Conservation (phyloP, 2,329 filamentous ascomycete species). For the Diplodia intermedia region DNA sequence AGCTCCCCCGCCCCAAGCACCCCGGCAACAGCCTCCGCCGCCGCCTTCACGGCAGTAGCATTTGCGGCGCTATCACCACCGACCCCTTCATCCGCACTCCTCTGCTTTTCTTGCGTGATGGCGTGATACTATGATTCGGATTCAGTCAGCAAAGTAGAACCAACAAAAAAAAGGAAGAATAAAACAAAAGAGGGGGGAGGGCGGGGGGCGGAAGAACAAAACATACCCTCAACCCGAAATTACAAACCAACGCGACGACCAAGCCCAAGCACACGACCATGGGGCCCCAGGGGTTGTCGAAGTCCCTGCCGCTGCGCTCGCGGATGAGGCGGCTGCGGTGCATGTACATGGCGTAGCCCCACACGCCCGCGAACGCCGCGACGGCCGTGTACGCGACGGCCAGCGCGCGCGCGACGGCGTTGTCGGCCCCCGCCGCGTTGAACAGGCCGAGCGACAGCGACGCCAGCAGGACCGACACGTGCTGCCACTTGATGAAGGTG, state of each 20-base stretch:
- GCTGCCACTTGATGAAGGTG: conserved; percentile 98
- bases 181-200: background rate
- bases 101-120: conserved; percentile 11
- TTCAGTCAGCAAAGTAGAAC: background rate
- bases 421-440: conserved; percentile 79
- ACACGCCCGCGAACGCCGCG: conserved; percentile 80
- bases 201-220: too few species aligned
- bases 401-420: conserved; percentile 76
- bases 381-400: conserved; percentile 85
- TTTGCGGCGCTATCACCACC: background rate
- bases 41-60: background rate
- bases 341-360: conserved; percentile 87
- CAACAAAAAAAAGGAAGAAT: background rate
- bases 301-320: conserved; percentile 86
- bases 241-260: conserved; percentile 78
- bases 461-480: conserved; percentile 87
- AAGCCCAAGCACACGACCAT: conserved; percentile 81
- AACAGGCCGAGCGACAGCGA: conserved; percentile 84
- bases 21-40: background rate
- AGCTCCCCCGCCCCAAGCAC: conserved; percentile 11
- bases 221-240: conserved; percentile 78
- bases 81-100: background rate
- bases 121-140: background rate
- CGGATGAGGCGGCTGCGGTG: conserved; percentile 79
- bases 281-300: conserved; percentile 87